Base-by-base conservation (phyloP, 495 filamentous ascomycete genomes). In the Podospora anserina region DNA sequence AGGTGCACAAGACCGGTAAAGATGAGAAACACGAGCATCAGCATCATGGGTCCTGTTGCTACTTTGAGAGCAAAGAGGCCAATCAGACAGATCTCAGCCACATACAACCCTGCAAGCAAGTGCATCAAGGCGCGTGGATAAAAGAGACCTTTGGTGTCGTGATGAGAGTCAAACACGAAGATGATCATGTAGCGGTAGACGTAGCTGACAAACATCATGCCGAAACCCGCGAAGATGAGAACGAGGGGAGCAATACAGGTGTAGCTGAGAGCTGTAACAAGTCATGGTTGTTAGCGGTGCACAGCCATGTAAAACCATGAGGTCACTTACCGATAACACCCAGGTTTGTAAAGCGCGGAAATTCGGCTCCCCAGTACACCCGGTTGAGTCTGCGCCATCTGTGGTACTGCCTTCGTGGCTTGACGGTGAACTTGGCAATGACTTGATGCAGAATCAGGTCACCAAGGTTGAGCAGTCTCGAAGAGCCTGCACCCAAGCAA, bases 211-310 rank as follows among this genome's bases (percentile, higher is more conserved):
- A 96, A 84, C 60, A 85, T 88, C 68, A 97, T 82, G 26, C 92
- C 93, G 44, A 93, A 80, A 9, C 88, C 86, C 6, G 89, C 89
- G 73, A 97, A 96, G 15, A 88, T 88, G n/a, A 97, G 81, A 61
- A 97, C 88, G n/a, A 97, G 78, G 0, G 93, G 93, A 3, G 94
- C 92, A 73, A 97, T 95, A 77, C 91, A 91, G 9, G 93, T 91
- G 74, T 97, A 97, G 66, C 88, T 88, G 71, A 97, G 88, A 30
- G 89, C 90, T 83, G 70, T 27, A 18, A 11, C 7, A 56, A 34
- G 4, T 18, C 0, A n/a, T 3, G 58, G 66, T 0, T 32, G 30
- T 32, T 32, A 7, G 30, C 4, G 4, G 30, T 32, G 30, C 30
- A 32, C 30, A 32, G 4, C 23, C 23, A 1, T 2, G 39, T 11